Evolutionary conservation across 257 asterid genomes (phyloP).

Genomic region (Solanum habrochaites): DNA sequence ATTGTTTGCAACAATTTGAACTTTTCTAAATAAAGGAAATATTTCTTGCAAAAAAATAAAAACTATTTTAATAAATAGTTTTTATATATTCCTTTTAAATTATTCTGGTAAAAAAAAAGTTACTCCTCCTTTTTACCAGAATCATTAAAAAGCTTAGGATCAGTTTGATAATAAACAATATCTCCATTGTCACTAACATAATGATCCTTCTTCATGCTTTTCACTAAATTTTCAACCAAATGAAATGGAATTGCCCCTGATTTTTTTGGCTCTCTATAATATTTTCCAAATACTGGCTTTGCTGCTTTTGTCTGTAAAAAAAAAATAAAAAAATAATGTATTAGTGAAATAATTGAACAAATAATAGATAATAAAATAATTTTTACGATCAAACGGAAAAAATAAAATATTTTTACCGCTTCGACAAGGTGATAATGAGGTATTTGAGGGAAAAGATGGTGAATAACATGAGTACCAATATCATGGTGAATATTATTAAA

Average conservation of each 20-base stretch:
- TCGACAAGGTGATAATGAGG: conserved; percentile 78
- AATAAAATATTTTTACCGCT: conserved; percentile 37
- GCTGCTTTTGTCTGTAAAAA: conserved; percentile 57
- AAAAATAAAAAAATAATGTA: neutral
- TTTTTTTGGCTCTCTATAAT: conserved; percentile 71
- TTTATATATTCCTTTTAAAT: neutral
- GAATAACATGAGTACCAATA: conserved; percentile 84
- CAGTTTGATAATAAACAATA: conserved; percentile 66
- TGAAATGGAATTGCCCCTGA: conserved; percentile 66
- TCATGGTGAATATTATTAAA: conserved; percentile 78
- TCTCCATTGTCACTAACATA: conserved; percentile 71
- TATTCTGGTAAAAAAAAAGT: no score
- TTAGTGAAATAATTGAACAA: neutral
- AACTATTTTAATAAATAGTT: neutral
- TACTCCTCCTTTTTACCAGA: neutral
- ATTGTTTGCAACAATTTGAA: neutral
- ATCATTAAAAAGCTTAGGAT: conserved; percentile 3
- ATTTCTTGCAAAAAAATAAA: neutral
- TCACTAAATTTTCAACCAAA: conserved; percentile 31
- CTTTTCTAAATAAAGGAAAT: neutral
- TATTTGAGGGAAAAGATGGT: conserved; percentile 87
- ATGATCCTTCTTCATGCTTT: conserved; percentile 51
- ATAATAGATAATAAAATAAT: neutral
- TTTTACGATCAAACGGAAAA: neutral
- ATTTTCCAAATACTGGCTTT: conserved; percentile 48